A percentile compares a stretch with the other conserved stretches of the same genome.
These are phyloP conservation scores for Teunomyces kruisii DNA, from an alignment of 805 yeast genomes.

Conservation along the genomic window DNA sequence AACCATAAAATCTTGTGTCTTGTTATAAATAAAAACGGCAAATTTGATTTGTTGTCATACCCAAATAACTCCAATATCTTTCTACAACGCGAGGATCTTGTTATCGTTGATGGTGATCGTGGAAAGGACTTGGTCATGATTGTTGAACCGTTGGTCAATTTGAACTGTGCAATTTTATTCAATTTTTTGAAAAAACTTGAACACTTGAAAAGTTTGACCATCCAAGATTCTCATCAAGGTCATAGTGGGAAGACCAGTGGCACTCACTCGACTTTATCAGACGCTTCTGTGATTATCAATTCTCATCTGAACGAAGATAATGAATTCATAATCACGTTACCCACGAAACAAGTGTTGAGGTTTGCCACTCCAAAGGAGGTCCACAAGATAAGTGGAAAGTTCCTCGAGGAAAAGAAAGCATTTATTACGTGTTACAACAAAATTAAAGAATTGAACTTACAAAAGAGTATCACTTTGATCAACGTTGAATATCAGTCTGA, in stretches of 20 bases:
- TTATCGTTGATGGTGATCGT: conserved; percentile 80
- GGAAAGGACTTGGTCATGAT: conserved; percentile 79
- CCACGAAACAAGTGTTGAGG: conserved; percentile 73
- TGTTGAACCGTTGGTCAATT: conserved; percentile 60
- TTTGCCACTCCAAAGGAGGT: conserved; percentile 76
- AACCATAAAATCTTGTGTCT: conserved; percentile 44
- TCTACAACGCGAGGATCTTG: conserved; percentile 61
- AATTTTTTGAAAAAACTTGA: conserved; percentile 74
- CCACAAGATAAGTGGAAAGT: conserved; percentile 58
- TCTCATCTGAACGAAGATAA: conserved; percentile 52
- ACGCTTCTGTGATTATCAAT: conserved; percentile 37
- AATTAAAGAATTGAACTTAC: conserved; percentile 48
- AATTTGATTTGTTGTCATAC: conserved; percentile 66
- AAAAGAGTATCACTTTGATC: conserved; percentile 35
- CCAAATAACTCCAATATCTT: conserved; percentile 63
- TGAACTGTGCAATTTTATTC: conserved; percentile 67
- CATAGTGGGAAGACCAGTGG: conserved; percentile 27
- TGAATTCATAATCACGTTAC: conserved; percentile 61
- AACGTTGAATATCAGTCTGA: conserved; percentile 48
- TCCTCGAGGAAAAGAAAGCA: conserved; percentile 71
- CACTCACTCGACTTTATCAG: conserved; percentile 36
- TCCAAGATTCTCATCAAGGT: conserved; percentile 23
- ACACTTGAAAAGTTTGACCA: conserved; percentile 55
- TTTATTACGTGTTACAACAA: conserved; percentile 58
- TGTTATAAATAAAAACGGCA: conserved; percentile 61